Evolutionary conservation across 2,329 filamentous ascomycete species (phyloP), one percentile per base, ranked within the genome.

Genomic region (Trichophyton rubrum): DNA sequence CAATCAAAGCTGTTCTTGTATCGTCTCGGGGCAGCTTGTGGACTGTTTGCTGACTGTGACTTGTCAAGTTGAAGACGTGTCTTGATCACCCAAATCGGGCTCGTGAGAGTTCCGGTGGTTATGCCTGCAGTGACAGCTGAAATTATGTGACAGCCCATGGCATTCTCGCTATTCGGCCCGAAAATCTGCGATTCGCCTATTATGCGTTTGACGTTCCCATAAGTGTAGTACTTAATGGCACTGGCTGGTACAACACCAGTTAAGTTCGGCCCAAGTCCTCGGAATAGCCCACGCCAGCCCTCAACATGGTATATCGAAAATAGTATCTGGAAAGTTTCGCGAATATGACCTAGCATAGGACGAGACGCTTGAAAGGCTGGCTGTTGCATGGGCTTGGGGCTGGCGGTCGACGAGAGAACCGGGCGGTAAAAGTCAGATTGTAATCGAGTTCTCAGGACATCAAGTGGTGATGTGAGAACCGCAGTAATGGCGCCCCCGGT

Each of bases 51-150:
- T 15, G 86, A 87, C 59, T 85, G 82, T 70, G 88, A 89, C 77
- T 91, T 95, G 77, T 97, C 91, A 35, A 97, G 82, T 75, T 97
- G 91, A 67, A 97, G 73, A 38, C 91, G 81, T 43, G 91, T 97
- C 80, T 97, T 97, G 70, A 97, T 85, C 64, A 97, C 82, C 91
- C 91, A 97, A 69, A 97, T 96, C 1, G 91, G 91, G 73, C 96
- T 96, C 40, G 91, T 97, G 22, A 87, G 89, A 0, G 92, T 96
- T 56, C 89, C 89, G 0, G 92, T 96, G 5, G 86, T 85, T 47
- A 96, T 82, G 1, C 91, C 91, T 0, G 91, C 90, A 15, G 81
- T 79, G 1, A 88, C 84, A 4, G 88, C 91, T 1, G 90, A 86
- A 55, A 82, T 77, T 8, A 95, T 79, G 71, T 96, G 90, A 8